phyloP scores from a whole-genome alignment of 345 rosid species.

The Limnanthes douglasii region DNA sequence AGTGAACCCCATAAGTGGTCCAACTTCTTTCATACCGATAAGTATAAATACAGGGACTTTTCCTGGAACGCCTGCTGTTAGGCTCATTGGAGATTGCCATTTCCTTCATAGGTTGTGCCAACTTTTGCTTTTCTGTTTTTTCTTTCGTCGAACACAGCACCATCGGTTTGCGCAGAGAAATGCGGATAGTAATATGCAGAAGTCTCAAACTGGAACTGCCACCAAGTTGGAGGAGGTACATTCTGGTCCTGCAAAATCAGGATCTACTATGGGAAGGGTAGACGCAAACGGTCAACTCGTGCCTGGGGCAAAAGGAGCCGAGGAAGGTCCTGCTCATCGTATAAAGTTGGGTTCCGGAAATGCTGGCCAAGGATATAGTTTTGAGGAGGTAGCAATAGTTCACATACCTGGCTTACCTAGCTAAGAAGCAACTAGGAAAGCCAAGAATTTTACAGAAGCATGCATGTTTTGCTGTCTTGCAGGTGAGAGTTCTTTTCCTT shows the following conservation, averaged over 20 bases:
- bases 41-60: constrained; percentile 98
- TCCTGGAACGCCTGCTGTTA: constrained; percentile 99
- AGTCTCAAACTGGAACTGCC: constrained; percentile 56
- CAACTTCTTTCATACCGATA: constrained; percentile 84
- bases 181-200: constrained; percentile 54
- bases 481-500: constrained; percentile 96
- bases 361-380: constrained; percentile 99
- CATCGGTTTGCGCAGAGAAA: constrained; percentile 60
- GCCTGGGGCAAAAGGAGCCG: constrained; percentile 68
- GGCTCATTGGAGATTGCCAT: constrained; percentile 99
- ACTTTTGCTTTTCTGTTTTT: constrained; percentile 83
- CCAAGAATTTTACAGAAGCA: too few species aligned
- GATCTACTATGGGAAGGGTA: constrained; percentile 33
- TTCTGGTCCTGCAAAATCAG: constrained; percentile 49
- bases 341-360: constrained; percentile 83
- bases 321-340: constrained; percentile 64
- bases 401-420: too few species aligned
- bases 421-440: too few species aligned
- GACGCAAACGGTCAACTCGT: constrained; percentile 63
- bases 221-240: constrained; percentile 73
- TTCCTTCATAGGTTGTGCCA: constrained; percentile 98
- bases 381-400: constrained; percentile 89
- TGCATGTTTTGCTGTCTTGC: too few species aligned
- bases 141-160: constrained; percentile 59
- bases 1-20: constrained; percentile 65